Evolutionary conservation across 2,329 filamentous ascomycete genomes (phyloP).

Genomic region (Microcyclosporella mali): DNA sequence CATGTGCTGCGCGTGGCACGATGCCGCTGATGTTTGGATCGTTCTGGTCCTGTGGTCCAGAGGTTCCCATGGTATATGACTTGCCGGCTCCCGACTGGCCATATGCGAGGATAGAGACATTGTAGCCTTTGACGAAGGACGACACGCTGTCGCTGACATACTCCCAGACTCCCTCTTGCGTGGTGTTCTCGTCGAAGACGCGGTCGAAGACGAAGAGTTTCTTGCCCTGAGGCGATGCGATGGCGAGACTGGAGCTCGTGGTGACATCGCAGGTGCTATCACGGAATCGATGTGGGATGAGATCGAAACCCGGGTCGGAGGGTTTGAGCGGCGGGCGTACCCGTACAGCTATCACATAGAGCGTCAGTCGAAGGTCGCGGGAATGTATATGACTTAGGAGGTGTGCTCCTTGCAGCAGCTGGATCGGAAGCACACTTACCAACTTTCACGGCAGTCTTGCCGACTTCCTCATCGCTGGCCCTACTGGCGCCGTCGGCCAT

Average conservation of each 20-base stretch:
- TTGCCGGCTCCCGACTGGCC: slow-evolving; percentile 97
- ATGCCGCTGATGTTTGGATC: slow-evolving; percentile 58
- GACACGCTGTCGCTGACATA: slow-evolving; percentile 85
- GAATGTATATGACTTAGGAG: no score
- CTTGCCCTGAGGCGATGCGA: slow-evolving; percentile 74
- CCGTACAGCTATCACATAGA: slow-evolving; percentile 64
- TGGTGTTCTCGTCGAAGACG: slow-evolving; percentile 77
- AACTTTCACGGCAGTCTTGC: slow-evolving; percentile 20
- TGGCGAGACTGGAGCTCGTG: slow-evolving; percentile 73
- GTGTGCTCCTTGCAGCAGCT: background rate
- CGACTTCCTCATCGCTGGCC: slow-evolving; percentile 17
- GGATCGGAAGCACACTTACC: slow-evolving; percentile 10
- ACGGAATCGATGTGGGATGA: slow-evolving; percentile 94
- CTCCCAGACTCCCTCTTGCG: slow-evolving; percentile 88
- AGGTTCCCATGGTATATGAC: slow-evolving; percentile 98
- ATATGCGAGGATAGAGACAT: slow-evolving; percentile 94
- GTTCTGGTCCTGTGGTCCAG: slow-evolving; percentile 62
- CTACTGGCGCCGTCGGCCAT: slow-evolving; percentile 15
- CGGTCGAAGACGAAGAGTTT: slow-evolving; percentile 97
- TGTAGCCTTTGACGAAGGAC: slow-evolving; percentile 92
- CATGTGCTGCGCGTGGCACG: slow-evolving; percentile 82
- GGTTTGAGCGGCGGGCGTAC: slow-evolving; percentile 80
- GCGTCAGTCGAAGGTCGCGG: slow-evolving; percentile 7
- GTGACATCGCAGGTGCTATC: slow-evolving; percentile 86
- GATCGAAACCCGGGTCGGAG: slow-evolving; percentile 83